These are phyloP conservation scores for Rhizopogon sp. DNA, from an alignment of 768 basidiomycete genomes.

Conservation along the genomic window DNA sequence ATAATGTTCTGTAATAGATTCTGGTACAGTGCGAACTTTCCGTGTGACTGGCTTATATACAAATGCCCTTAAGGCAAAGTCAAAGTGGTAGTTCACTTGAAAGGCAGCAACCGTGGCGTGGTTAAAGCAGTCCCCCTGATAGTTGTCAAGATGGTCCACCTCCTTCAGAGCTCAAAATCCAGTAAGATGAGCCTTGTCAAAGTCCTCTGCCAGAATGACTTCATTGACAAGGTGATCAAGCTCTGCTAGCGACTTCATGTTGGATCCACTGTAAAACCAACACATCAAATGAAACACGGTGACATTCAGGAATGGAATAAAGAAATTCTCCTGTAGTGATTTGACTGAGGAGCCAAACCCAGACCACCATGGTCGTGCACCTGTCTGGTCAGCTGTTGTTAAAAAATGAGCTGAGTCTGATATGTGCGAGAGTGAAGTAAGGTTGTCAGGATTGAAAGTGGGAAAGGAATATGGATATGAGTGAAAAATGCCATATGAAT, in stretches of 20 bases:
- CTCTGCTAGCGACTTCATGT: slow-evolving; percentile 1
- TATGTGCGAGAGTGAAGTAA: background rate
- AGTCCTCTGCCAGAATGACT: slow-evolving; percentile 4
- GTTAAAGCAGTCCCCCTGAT: background rate
- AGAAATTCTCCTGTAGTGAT: background rate
- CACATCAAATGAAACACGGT: slow-evolving; percentile 14
- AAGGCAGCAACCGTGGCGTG: too few species aligned
- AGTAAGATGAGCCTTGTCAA: slow-evolving; percentile 5
- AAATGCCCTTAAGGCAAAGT: too few species aligned
- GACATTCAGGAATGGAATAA: slow-evolving; percentile 10
- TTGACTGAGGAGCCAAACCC: background rate
- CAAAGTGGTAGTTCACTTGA: too few species aligned
- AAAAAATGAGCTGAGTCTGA: background rate
- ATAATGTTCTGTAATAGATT: too few species aligned
- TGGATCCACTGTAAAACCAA: slow-evolving; percentile 18
- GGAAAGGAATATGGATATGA: background rate
- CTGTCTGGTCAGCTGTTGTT: background rate
- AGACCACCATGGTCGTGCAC: slow-evolving; percentile 1
- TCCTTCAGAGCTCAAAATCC: background rate
- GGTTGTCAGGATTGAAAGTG: background rate
- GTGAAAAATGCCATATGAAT: background rate
- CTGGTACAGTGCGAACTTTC: too few species aligned
- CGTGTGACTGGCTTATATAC: too few species aligned
- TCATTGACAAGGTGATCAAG: slow-evolving; percentile 4
- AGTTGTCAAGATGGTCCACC: background rate